Evolutionary conservation across 331 rosid genomes (phyloP), one percentile per base, ranked within the genome.

Genomic region (Dryas integrifolia): DNA sequence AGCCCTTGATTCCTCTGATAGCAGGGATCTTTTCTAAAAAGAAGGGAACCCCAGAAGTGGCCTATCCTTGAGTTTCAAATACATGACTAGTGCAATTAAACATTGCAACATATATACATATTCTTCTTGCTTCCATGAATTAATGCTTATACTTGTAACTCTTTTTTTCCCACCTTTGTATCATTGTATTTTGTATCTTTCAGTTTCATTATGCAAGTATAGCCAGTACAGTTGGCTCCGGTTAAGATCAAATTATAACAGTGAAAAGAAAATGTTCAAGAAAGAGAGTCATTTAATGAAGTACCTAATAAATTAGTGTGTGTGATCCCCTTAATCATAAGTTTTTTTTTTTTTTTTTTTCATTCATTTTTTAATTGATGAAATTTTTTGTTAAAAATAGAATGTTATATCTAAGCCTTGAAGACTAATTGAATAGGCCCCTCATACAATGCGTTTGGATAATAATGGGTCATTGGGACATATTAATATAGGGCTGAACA

Each of bases 21-120:
- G 88, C 88, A 68, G 88, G 81, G 30, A 76, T 94, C 43, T 94
- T 94, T 63, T 84, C 90, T 6, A 89, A 86, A 85, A 94, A 91
- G 82, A 94, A 87, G 80, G 75, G 76, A 58, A 77, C 35, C 77
- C 71, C 79, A 7, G 71, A 71, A 66, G 72, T 74, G 56, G 74
- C 92, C 21, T 84, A 72, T 65, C 3, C 75, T 5, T 63, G 81
- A 61, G 21, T 24, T n/a, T 41, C 49, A 30, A 30, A 30, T 30
- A 30, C 35, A 30, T 30, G 35, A 30, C 35, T 30, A 2, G 35
- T 59, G 65, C 46, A 60, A 14, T 38, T 39, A 12, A 3, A 9
- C n/a, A n/a, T 58, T 49, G 59, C 46, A 52, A 49, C 13, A 43
- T 14, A 45, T 30, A 53, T 7, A 9, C 53, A 13, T 51, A 3